Evolutionary conservation across 768 basidiomycete genomes (phyloP).

Genomic region (Tricholoma flavovirens): DNA sequence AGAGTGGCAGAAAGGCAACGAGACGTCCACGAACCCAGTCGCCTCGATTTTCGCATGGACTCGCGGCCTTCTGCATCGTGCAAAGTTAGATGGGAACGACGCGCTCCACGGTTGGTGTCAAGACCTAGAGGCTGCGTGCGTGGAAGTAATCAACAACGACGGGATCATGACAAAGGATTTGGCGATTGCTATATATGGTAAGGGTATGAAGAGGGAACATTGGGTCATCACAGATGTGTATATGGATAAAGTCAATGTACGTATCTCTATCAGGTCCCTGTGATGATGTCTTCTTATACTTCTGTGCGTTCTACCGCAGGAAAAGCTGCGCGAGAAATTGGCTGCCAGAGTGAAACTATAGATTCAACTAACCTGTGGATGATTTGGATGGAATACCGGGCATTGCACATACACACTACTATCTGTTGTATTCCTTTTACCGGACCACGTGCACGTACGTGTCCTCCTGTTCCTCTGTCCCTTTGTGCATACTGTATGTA

Average conservation of each 20-base stretch:
- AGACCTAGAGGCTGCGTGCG: constrained; percentile 80
- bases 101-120: constrained; percentile 67
- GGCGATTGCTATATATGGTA: constrained; percentile 90
- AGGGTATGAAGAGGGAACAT: constrained; percentile 85
- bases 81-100: constrained; percentile 84
- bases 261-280: constrained; percentile 22
- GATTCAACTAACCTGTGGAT: not conserved
- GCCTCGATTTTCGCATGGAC: constrained; percentile 99
- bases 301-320: constrained; percentile 19
- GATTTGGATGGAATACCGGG: not conserved
- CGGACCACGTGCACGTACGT: no score
- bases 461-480: no score
- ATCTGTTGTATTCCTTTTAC: not conserved
- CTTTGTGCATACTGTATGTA: no score
- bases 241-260: constrained; percentile 88
- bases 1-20: constrained; percentile 94
- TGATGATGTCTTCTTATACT: not conserved
- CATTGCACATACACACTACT: not conserved
- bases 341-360: constrained; percentile 15
- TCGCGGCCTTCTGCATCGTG: constrained; percentile 86
- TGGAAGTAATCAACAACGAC: constrained; percentile 88
- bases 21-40: constrained; percentile 98
- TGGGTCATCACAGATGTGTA: constrained; percentile 96
- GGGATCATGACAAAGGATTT: constrained; percentile 97
- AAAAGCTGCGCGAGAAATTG: constrained; percentile 41